These are phyloP conservation scores for Omphalotus guepiniiformis DNA, from an alignment of 768 basidiomycete species.

Conservation along the genomic window DNA sequence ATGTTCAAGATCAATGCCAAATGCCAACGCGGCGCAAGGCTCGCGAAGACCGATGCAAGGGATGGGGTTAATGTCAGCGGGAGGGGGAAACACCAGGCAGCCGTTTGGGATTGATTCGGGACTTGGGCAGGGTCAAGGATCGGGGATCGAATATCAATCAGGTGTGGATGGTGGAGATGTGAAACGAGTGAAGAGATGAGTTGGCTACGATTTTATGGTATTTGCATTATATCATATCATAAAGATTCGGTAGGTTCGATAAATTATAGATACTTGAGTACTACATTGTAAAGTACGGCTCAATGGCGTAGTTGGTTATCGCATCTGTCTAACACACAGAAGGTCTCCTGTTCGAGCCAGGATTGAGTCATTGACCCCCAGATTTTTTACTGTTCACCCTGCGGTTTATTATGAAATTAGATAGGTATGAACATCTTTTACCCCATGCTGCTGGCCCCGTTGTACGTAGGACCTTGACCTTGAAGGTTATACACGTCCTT, in stretches of 20 bases:
- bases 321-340: slow-evolving; percentile 82
- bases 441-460: no score
- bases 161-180: slow-evolving; percentile 7
- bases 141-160: no score
- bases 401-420: no score
- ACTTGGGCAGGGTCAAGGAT: neutral
- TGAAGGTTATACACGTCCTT: no score
- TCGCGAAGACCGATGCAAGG: neutral
- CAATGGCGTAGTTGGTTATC: slow-evolving; percentile 82
- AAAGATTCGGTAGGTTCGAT: no score
- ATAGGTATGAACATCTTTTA: no score
- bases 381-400: no score
- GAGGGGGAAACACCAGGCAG: neutral
- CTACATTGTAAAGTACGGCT: no score
- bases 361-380: slow-evolving; percentile 43
- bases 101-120: neutral
- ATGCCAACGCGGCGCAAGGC: neutral
- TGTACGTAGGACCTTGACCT: no score
- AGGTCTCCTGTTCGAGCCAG: slow-evolving; percentile 71
- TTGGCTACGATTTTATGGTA: neutral
- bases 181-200: slow-evolving; percentile 7
- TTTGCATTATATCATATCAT: neutral
- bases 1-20: neutral
- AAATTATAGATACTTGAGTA: no score
- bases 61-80: slow-evolving; percentile 8